phyloP scores from a whole-genome alignment of 768 basidiomycete genomes.

The Baorangia bicolor region DNA sequence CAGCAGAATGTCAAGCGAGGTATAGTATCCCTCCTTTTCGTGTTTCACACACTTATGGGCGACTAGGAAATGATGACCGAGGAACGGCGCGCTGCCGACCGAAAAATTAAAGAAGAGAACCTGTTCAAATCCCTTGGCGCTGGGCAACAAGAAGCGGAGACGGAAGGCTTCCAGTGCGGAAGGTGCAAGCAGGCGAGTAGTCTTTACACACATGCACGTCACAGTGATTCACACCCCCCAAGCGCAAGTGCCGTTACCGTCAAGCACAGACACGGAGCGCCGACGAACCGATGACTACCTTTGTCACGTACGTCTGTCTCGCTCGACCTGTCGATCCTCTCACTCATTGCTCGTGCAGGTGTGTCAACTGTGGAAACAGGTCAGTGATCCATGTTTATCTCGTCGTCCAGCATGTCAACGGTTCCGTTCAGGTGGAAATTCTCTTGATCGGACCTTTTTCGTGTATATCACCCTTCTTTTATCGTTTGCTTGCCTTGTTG shows the following conservation, averaged over 20 bases:
- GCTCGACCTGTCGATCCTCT: background rate
- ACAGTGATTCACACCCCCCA: conserved; percentile 1
- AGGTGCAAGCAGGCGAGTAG: conserved; percentile 81
- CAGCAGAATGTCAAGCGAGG: conserved; percentile 79
- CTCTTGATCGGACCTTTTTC: conserved; percentile 38
- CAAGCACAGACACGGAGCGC: conserved; percentile 97
- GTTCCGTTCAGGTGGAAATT: conserved; percentile 55
- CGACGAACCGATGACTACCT: conserved; percentile 99
- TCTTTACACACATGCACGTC: background rate
- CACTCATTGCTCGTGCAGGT: conserved; percentile 37
- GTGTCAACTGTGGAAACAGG: conserved; percentile 67
- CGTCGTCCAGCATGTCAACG: background rate
- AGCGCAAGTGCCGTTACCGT: conserved; percentile 88
- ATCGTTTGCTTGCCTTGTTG: conserved; percentile 2
- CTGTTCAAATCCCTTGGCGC: conserved; percentile 90
- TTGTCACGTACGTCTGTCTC: conserved; percentile 66
- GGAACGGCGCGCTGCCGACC: conserved; percentile 81
- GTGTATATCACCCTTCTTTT: conserved; percentile 2
- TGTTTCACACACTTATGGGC: background rate
- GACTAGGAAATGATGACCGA: conserved; percentile 93
- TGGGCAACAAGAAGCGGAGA: conserved; percentile 88
- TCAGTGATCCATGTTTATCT: conserved; percentile 21
- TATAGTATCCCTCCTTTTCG: conserved; percentile 25
- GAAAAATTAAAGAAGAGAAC: conserved; percentile 81
- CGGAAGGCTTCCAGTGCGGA: conserved; percentile 95